Conservation (phyloP, 768 basidiomycete genomes). For the Mycena kentingensis region DNA sequence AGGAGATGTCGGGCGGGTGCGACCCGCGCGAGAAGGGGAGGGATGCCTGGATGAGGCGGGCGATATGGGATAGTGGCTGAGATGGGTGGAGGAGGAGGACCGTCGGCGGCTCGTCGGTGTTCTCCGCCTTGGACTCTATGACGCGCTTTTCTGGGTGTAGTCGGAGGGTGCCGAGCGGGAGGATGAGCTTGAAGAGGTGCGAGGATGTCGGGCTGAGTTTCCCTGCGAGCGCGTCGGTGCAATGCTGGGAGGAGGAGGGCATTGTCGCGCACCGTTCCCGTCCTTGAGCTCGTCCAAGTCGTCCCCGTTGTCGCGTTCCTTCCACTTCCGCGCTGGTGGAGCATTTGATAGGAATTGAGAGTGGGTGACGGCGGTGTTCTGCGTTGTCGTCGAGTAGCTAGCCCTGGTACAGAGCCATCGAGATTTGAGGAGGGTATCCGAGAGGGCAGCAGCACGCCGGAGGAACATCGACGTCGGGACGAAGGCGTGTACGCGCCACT, state of each 20-base stretch:
- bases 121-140: slow-evolving; percentile 5
- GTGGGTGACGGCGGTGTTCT: slow-evolving; percentile 43
- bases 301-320: slow-evolving; percentile 10
- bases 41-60: slow-evolving; percentile 54
- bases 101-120: slow-evolving; percentile 35
- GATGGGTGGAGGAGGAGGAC: slow-evolving; percentile 70
- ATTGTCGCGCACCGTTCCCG: slow-evolving; percentile 36
- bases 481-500: neutral
- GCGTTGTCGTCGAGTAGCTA: slow-evolving; percentile 14
- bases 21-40: slow-evolving; percentile 23
- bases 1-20: slow-evolving; percentile 44
- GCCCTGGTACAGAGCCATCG: neutral
- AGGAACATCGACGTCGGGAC: neutral
- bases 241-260: neutral
- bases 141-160: slow-evolving; percentile 8
- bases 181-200: slow-evolving; percentile 66
- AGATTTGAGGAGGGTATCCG: neutral
- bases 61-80: slow-evolving; percentile 67
- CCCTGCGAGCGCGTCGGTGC: too few species aligned
- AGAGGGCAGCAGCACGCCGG: neutral
- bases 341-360: slow-evolving; percentile 48
- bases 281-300: slow-evolving; percentile 33
- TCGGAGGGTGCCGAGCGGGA: slow-evolving; percentile 45
- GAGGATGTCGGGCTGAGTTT: slow-evolving; percentile 64
- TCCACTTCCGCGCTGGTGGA: slow-evolving; percentile 37